A percentile compares a stretch with the other conserved stretches of the same genome.
phyloP scores from a whole-genome alignment of 495 filamentous ascomycete genomes.

The Daldinia caldariorum region DNA sequence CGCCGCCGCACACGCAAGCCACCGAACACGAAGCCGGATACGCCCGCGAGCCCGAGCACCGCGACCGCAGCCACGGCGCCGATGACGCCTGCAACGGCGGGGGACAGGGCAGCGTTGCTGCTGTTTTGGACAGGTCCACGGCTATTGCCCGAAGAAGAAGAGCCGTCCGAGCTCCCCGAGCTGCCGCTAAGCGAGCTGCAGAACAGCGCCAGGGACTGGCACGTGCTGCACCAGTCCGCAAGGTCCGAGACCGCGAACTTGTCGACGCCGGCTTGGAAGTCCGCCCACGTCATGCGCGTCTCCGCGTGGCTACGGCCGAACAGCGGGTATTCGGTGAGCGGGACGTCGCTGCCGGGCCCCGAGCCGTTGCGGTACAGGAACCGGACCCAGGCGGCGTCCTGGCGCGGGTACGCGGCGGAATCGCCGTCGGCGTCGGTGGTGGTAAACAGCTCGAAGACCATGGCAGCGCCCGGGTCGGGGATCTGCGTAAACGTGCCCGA shows the following conservation, averaged over 20 bases:
- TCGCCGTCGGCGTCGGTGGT: constrained; percentile 40
- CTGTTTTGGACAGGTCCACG: neutral
- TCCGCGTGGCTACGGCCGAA: constrained; percentile 47
- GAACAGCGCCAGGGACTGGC: constrained; percentile 44
- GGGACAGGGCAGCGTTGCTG: constrained; percentile 30
- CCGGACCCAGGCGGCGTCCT: constrained; percentile 50
- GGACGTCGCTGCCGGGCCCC: constrained; percentile 28
- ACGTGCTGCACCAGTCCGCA: constrained; percentile 48
- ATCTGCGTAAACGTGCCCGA: constrained; percentile 45
- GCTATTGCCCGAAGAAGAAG: neutral
- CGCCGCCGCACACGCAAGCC: constrained; percentile 45
- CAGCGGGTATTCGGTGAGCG: constrained; percentile 45
- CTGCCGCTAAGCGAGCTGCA: constrained; percentile 37
- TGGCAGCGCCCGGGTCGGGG: constrained; percentile 52
- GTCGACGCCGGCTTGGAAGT: constrained; percentile 44
- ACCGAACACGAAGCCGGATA: constrained; percentile 45
- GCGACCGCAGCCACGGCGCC: constrained; percentile 49
- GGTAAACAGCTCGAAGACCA: constrained; percentile 57
- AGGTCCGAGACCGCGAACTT: constrained; percentile 39
- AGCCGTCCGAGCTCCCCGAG: constrained; percentile 1
- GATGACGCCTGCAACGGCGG: constrained; percentile 52
- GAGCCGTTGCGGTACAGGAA: constrained; percentile 54
- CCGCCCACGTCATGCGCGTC: constrained; percentile 39
- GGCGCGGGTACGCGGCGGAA: constrained; percentile 34
- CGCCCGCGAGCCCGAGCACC: constrained; percentile 32